These are phyloP conservation scores for Brachypodium distachyon DNA, from an alignment of 202 grass and related monocot genomes.

Conservation along the genomic window DNA sequence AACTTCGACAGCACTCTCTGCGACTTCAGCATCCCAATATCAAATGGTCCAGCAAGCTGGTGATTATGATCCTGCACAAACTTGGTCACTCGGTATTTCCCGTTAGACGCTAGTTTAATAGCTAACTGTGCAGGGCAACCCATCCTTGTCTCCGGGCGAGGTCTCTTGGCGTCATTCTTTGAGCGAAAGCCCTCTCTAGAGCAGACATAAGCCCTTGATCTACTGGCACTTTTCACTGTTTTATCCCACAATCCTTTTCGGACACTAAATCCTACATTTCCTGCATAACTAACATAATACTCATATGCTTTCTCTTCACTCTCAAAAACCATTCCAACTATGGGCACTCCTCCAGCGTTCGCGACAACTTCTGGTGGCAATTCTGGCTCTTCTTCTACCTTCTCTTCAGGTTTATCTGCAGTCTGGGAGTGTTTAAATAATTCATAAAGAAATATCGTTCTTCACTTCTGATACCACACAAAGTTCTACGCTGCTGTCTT, in stretches of 20 bases:
- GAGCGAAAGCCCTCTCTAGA: constrained; percentile 75
- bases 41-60: constrained; percentile 79
- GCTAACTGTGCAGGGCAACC: constrained; percentile 76
- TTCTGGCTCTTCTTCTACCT: constrained; percentile 52
- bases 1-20: constrained; percentile 39
- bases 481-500: not conserved
- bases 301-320: constrained; percentile 78
- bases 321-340: constrained; percentile 86
- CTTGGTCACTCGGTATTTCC: constrained; percentile 70
- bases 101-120: constrained; percentile 49
- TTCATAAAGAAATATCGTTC: not conserved
- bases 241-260: constrained; percentile 83
- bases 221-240: constrained; percentile 64
- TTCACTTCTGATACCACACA: not conserved
- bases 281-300: constrained; percentile 83
- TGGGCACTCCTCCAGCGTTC: constrained; percentile 68
- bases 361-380: constrained; percentile 57
- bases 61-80: constrained; percentile 89
- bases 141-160: constrained; percentile 52
- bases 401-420: constrained; percentile 49
- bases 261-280: constrained; percentile 71
- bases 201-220: constrained; percentile 70
- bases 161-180: constrained; percentile 66
- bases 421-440: constrained; percentile 15
- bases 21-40: constrained; percentile 80